Percentiles rank a stretch among this genome's conserved stretches.
These are phyloP conservation scores for Gelatoporia subvermispora DNA, from an alignment of 768 basidiomycete genomes.

Conservation along the genomic window DNA sequence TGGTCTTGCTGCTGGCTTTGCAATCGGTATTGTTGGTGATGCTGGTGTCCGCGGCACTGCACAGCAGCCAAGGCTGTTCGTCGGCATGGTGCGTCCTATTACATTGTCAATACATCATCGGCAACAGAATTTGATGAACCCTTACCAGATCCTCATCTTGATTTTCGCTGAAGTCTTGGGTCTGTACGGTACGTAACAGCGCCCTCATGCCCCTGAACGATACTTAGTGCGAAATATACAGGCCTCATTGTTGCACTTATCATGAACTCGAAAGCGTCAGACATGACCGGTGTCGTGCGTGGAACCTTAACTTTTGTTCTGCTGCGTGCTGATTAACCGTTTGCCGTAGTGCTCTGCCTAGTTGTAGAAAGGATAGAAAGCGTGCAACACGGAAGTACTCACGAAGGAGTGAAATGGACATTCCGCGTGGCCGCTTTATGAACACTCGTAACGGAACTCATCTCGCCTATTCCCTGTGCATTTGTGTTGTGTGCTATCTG, in stretches of 20 bases:
- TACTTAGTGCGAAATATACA: slow-evolving; percentile 14
- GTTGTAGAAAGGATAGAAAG: neutral
- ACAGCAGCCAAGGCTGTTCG: slow-evolving; percentile 90
- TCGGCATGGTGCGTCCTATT: slow-evolving; percentile 73
- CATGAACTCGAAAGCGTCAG: slow-evolving; percentile 76
- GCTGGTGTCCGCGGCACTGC: slow-evolving; percentile 97
- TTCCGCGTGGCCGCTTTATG: too few species aligned
- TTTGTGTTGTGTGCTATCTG: too few species aligned
- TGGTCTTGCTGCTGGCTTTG: slow-evolving; percentile 95
- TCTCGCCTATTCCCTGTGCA: too few species aligned
- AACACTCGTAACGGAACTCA: too few species aligned
- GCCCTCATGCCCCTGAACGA: neutral
- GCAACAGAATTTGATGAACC: neutral
- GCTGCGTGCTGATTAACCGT: neutral
- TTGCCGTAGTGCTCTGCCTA: slow-evolving; percentile 15
- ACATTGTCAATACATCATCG: neutral
- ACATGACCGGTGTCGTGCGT: slow-evolving; percentile 17
- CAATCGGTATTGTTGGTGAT: slow-evolving; percentile 98
- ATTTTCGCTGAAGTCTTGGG: slow-evolving; percentile 96
- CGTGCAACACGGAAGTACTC: too few species aligned
- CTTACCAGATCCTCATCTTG: slow-evolving; percentile 85
- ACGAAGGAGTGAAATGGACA: too few species aligned
- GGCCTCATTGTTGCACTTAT: slow-evolving; percentile 92
- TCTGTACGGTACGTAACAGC: slow-evolving; percentile 57
- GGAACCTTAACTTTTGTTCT: neutral